Evolutionary conservation across 768 basidiomycete species (phyloP).

Genomic region (Tricholomella constricta): DNA sequence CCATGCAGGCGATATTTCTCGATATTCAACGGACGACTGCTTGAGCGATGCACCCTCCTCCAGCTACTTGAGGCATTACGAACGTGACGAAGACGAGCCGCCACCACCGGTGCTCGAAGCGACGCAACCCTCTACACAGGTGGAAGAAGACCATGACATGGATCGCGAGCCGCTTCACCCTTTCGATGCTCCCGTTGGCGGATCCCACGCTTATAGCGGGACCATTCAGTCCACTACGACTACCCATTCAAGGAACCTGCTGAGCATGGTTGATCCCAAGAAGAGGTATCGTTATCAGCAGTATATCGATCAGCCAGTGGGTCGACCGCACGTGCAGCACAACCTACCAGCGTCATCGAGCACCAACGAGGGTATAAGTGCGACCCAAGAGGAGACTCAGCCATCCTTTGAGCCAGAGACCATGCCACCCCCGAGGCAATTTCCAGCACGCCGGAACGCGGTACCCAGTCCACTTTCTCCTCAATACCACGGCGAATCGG

Average conservation of each 20-base stretch:
- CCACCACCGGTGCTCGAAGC: constrained; percentile 12
- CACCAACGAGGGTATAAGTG: neutral
- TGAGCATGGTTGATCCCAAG: constrained; percentile 28
- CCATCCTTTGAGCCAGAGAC: neutral
- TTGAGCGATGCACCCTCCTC: constrained; percentile 41
- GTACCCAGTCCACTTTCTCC: neutral
- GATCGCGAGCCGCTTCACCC: constrained; percentile 8
- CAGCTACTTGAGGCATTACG: constrained; percentile 39
- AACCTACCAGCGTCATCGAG: neutral
- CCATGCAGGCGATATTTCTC: constrained; percentile 18
- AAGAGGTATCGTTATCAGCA: constrained; percentile 30
- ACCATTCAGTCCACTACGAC: constrained; percentile 4
- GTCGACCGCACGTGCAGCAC: neutral
- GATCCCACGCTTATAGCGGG: neutral
- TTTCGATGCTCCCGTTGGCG: constrained; percentile 2
- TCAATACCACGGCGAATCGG: neutral
- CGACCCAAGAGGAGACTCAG: neutral
- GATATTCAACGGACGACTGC: constrained; percentile 30
- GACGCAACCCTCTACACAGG: constrained; percentile 40
- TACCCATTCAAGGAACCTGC: constrained; percentile 18
- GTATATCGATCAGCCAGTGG: constrained; percentile 4
- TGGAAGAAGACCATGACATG: constrained; percentile 21
- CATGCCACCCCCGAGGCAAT: neutral
- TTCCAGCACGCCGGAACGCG: neutral
- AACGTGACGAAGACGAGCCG: constrained; percentile 21